Evolutionary conservation across 1,284 basidiomycete genomes (phyloP).

Genomic region (Xerocomus amazonicus): DNA sequence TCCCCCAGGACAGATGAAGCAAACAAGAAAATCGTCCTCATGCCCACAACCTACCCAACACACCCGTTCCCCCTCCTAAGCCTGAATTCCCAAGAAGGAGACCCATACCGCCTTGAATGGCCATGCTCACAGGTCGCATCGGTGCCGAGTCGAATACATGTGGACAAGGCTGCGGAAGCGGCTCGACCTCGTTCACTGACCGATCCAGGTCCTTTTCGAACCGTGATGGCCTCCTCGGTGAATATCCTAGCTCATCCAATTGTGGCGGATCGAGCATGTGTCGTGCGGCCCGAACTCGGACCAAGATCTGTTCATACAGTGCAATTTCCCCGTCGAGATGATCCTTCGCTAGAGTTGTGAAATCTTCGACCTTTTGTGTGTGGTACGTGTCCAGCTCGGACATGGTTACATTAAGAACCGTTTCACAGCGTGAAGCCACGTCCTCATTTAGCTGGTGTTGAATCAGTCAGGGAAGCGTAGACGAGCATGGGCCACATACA

Average conservation of each 20-base stretch:
- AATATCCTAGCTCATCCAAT: constrained; percentile 42
- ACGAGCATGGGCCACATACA: constrained; percentile 21
- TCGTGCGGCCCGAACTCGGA: constrained; percentile 53
- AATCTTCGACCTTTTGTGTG: constrained; percentile 68
- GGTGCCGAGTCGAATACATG: constrained; percentile 74
- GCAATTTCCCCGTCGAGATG: constrained; percentile 76
- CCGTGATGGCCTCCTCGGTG: constrained; percentile 60
- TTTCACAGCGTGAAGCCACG: constrained; percentile 74
- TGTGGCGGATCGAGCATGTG: constrained; percentile 47
- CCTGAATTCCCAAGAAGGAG: constrained; percentile 49
- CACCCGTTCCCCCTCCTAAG: constrained; percentile 46
- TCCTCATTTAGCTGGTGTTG: constrained; percentile 54
- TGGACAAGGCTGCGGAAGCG: constrained; percentile 66
- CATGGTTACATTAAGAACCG: constrained; percentile 83
- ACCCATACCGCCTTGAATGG: constrained; percentile 66
- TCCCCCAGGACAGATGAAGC: constrained; percentile 1
- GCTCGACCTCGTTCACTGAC: constrained; percentile 46
- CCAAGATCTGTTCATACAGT: constrained; percentile 68
- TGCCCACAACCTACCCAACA: constrained; percentile 64
- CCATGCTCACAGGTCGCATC: constrained; percentile 71
- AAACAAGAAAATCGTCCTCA: constrained; percentile 10
- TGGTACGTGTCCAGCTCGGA: constrained; percentile 84
- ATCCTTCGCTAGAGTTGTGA: constrained; percentile 54
- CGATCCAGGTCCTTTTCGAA: constrained; percentile 69
- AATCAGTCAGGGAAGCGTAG: constrained; percentile 7